Conservation (phyloP, 2,329 filamentous ascomycete species). For the Xylariomycetidae sp. region DNA sequence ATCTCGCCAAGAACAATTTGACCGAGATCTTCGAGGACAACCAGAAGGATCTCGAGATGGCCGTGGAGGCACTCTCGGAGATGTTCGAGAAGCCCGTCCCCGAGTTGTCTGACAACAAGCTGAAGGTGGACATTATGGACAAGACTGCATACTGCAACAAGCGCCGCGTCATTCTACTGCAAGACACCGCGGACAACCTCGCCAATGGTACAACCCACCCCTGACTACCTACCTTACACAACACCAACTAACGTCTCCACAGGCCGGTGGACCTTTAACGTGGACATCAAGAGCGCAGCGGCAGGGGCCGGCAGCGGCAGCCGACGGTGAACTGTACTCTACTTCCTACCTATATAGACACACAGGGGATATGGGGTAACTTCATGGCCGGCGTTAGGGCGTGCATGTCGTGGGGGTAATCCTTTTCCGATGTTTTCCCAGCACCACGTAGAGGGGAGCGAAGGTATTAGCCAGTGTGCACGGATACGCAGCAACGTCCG, state of each 20-base stretch:
- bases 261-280: constrained; percentile 28
- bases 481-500: too few species aligned
- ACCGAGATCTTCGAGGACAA: constrained; percentile 99
- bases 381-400: constrained; percentile 13
- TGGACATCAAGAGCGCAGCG: constrained; percentile 21
- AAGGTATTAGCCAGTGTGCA: too few species aligned
- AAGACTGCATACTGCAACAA: constrained; percentile 97
- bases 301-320: constrained; percentile 8
- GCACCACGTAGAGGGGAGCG: too few species aligned
- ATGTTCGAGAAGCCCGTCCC: constrained; percentile 98
- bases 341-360: constrained; percentile 12
- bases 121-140: constrained; percentile 98
- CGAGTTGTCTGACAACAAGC: constrained; percentile 76
- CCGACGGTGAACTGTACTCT: constrained; percentile 6
- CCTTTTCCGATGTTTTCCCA: too few species aligned
- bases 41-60: constrained; percentile 95
- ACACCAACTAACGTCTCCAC: constrained; percentile 1
- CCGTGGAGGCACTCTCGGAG: constrained; percentile 92
- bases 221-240: constrained; percentile 2
- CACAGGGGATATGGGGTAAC: constrained; percentile 7
- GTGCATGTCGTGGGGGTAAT: constrained; percentile 6
- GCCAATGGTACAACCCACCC: constrained; percentile 59
- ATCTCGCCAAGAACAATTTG: constrained; percentile 89
- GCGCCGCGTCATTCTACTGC: constrained; percentile 79
- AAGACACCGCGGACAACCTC: constrained; percentile 88